These are phyloP conservation scores for Eucalyptus sp. DNA, from an alignment of 345 rosid genomes.

Conservation along the genomic window DNA sequence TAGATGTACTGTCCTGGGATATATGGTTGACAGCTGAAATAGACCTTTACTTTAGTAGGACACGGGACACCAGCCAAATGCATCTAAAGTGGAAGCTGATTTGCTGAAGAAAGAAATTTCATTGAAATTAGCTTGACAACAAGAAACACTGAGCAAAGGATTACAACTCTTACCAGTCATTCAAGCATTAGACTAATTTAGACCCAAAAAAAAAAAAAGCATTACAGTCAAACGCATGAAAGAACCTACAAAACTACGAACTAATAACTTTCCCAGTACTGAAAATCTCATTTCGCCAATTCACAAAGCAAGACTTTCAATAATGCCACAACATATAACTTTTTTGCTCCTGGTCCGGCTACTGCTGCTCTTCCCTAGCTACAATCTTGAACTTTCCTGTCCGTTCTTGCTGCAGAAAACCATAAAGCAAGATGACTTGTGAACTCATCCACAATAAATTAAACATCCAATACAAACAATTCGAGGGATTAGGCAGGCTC, in stretches of 20 bases:
- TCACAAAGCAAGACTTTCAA: background rate
- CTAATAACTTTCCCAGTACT: background rate
- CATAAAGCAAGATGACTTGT: background rate
- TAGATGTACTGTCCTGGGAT: background rate
- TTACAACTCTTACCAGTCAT: background rate
- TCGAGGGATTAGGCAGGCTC: background rate
- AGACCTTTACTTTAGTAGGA: background rate
- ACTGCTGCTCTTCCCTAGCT: slow-evolving; percentile 37
- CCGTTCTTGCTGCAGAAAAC: slow-evolving; percentile 62
- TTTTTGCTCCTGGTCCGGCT: background rate
- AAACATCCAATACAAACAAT: background rate
- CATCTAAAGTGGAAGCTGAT: background rate
- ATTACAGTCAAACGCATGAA: background rate
- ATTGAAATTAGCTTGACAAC: background rate
- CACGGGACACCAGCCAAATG: background rate
- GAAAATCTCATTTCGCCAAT: background rate
- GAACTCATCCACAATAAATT: background rate
- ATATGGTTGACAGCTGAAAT: background rate
- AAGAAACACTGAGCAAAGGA: background rate
- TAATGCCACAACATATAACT: background rate
- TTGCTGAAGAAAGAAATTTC: background rate
- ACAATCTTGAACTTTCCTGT: slow-evolving; percentile 97
- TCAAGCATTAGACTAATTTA: background rate
- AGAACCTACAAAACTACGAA: background rate
- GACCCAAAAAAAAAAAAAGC: no score